Percentiles rank a stretch among this genome's conserved stretches.
phyloP scores from a whole-genome alignment of 768 basidiomycete species.

The Lanmaoa rubissima region DNA sequence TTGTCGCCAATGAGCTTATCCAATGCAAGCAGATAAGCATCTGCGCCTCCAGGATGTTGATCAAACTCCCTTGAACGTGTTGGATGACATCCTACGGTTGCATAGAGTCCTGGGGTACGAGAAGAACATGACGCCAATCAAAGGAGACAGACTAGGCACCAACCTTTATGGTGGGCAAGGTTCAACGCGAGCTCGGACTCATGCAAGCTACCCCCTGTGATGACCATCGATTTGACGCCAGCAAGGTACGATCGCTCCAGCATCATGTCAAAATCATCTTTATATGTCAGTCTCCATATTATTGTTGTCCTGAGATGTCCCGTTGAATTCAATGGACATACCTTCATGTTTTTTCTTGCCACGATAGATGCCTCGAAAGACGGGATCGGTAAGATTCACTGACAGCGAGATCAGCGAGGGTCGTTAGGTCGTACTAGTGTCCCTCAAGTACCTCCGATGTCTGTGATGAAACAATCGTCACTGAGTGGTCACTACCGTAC shows the following conservation, averaged over 20 bases:
- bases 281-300: neutral
- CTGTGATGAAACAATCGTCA: slow-evolving; percentile 17
- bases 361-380: slow-evolving; percentile 52
- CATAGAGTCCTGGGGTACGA: slow-evolving; percentile 51
- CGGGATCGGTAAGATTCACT: slow-evolving; percentile 58
- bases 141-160: slow-evolving; percentile 1
- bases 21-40: slow-evolving; percentile 59
- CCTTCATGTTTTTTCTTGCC: slow-evolving; percentile 52
- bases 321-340: slow-evolving; percentile 14
- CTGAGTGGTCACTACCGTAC: neutral
- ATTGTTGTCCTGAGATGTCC: neutral
- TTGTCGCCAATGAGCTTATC: slow-evolving; percentile 51
- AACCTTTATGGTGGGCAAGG: slow-evolving; percentile 59
- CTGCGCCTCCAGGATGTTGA: slow-evolving; percentile 49
- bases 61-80: slow-evolving; percentile 73
- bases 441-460: slow-evolving; percentile 37
- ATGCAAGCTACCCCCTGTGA: slow-evolving; percentile 69
- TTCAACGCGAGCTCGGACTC: slow-evolving; percentile 60
- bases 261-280: slow-evolving; percentile 65
- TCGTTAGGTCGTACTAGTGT: neutral
- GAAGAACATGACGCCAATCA: neutral
- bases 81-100: slow-evolving; percentile 80
- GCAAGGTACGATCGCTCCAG: slow-evolving; percentile 53
- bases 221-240: slow-evolving; percentile 68
- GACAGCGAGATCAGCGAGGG: neutral